phyloP scores from a whole-genome alignment of 2,329 filamentous ascomycete genomes.

The Magnaporthales sp. region DNA sequence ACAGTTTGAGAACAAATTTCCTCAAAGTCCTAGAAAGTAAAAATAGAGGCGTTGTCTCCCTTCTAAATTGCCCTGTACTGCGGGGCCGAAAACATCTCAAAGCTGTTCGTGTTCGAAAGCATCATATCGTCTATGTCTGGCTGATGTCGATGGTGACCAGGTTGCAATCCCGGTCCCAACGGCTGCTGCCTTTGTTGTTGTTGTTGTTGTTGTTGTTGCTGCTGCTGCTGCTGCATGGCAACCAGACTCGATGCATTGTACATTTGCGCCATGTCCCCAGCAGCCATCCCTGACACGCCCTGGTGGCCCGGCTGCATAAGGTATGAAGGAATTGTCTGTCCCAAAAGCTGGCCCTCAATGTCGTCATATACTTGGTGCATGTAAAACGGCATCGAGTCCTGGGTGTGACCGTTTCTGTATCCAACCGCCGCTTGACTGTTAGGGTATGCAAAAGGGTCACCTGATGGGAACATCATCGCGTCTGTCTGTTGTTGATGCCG shows the following conservation, averaged over 20 bases:
- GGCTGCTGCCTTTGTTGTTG: slow-evolving; percentile 5
- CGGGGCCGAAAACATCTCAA: slow-evolving; percentile 1
- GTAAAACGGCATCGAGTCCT: slow-evolving; percentile 36
- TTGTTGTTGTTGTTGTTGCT: slow-evolving; percentile 10
- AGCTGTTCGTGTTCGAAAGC: neutral
- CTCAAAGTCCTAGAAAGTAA: neutral
- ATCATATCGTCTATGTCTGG: neutral
- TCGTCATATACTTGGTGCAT: slow-evolving; percentile 50
- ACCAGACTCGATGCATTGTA: slow-evolving; percentile 11
- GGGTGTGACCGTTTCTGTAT: slow-evolving; percentile 10
- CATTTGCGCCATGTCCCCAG: slow-evolving; percentile 10
- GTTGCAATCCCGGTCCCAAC: neutral
- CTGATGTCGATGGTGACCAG: slow-evolving; percentile 6
- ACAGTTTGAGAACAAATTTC: neutral
- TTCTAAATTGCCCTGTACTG: slow-evolving; percentile 1
- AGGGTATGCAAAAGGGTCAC: slow-evolving; percentile 71
- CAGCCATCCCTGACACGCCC: neutral
- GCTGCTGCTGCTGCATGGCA: slow-evolving; percentile 10
- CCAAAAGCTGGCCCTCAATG: slow-evolving; percentile 65
- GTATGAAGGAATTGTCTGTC: slow-evolving; percentile 36
- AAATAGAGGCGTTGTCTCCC: neutral
- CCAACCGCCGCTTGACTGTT: neutral
- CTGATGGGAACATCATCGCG: slow-evolving; percentile 72
- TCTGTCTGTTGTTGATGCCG: slow-evolving; percentile 30
- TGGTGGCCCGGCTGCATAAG: slow-evolving; percentile 10